phyloP scores from a whole-genome alignment of 2,329 filamentous ascomycete species.

The Onygena corvina region DNA sequence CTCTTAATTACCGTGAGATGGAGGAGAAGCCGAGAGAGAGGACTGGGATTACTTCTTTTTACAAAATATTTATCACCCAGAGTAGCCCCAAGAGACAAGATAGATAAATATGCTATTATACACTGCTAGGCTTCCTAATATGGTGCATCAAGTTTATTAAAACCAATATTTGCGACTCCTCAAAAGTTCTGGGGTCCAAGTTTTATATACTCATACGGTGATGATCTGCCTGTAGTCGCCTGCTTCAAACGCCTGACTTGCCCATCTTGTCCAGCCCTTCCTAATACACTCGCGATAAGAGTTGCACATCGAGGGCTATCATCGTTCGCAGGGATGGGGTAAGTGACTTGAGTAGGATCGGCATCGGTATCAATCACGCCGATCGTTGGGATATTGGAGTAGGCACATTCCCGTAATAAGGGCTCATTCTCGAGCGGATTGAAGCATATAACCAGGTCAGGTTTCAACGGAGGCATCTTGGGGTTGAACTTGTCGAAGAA shows the following conservation, averaged over 20 bases:
- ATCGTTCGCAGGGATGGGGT: constrained; percentile 92
- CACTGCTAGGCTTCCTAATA: too few species aligned
- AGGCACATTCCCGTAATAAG: constrained; percentile 77
- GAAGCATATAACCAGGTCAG: constrained; percentile 82
- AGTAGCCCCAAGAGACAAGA: too few species aligned
- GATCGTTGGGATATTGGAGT: constrained; percentile 83
- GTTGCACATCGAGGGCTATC: constrained; percentile 78
- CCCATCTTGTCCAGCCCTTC: constrained; percentile 69
- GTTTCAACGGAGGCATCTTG: constrained; percentile 56
- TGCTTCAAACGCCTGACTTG: constrained; percentile 53
- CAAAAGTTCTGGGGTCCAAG: neutral
- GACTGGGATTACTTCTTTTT: too few species aligned
- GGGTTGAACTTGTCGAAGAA: neutral
- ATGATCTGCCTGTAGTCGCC: constrained; percentile 47
- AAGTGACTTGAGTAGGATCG: constrained; percentile 88
- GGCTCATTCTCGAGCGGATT: constrained; percentile 90
- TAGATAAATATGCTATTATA: constrained; percentile 6
- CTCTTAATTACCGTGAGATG: too few species aligned
- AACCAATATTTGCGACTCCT: too few species aligned
- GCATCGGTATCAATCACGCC: constrained; percentile 89
- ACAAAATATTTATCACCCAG: too few species aligned
- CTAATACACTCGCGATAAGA: constrained; percentile 74
- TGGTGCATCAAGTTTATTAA: too few species aligned
- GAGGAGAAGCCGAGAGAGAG: too few species aligned
- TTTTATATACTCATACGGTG: constrained; percentile 41